Percentiles rank a stretch among this genome's conserved stretches.
Evolutionary conservation across 305 asterid genomes (phyloP).

Genomic region (Vinca major): DNA sequence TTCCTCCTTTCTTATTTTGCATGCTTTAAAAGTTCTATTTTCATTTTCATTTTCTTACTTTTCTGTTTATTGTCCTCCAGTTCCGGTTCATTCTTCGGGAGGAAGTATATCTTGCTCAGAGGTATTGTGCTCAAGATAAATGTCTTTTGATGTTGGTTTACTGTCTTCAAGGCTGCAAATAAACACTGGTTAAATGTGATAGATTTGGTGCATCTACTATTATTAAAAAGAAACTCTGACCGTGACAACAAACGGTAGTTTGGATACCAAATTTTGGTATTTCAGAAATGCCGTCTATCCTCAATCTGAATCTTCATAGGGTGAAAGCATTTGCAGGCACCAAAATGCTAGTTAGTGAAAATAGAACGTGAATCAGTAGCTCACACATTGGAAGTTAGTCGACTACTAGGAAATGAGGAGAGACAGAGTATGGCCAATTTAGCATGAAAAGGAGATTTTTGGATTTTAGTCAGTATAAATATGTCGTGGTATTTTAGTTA

Average conservation of each 20-base stretch:
- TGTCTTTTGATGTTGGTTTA: constrained; percentile 2
- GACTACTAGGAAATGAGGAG: background rate
- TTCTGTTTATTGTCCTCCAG: constrained; percentile 27
- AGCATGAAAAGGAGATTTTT: background rate
- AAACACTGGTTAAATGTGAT: background rate
- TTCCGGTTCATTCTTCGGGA: constrained; percentile 47
- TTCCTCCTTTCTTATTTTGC: constrained; percentile 11
- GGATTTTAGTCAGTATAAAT: background rate
- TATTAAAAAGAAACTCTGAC: background rate
- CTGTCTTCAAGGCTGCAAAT: background rate
- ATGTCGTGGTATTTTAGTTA: background rate
- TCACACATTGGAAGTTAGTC: background rate
- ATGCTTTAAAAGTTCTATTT: constrained; percentile 9
- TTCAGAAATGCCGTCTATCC: background rate
- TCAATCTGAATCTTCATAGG: background rate
- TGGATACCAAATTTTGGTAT: background rate
- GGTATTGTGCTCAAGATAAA: constrained; percentile 31
- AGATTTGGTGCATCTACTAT: background rate
- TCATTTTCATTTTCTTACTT: constrained; percentile 11
- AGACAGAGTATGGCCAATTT: background rate
- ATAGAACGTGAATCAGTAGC: background rate
- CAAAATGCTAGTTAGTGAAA: too few species aligned
- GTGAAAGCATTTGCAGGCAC: too few species aligned
- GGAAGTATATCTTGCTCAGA: constrained; percentile 37
- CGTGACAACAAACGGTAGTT: background rate